These are phyloP conservation scores for Ochromonadaceae sp. DNA, from an alignment of 352 stramenopile species.

Conservation along the genomic window DNA sequence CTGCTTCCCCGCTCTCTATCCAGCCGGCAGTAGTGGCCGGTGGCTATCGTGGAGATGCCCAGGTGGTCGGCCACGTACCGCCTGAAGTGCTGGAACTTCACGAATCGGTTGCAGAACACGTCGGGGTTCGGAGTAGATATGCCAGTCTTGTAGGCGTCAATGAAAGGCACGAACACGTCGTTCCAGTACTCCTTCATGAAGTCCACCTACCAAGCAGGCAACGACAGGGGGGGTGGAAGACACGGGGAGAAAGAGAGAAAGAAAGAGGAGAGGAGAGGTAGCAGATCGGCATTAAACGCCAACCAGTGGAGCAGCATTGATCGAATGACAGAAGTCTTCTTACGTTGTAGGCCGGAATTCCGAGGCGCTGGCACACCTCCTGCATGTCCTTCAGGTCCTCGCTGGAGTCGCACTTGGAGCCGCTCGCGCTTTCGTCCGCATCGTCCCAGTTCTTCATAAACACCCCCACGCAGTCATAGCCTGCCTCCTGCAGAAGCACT, in stretches of 20 bases:
- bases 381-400: constrained; percentile 78
- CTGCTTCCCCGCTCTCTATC: no score
- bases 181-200: constrained; percentile 92
- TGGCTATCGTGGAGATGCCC: constrained; percentile 75
- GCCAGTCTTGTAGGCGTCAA: constrained; percentile 53
- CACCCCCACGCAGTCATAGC: constrained; percentile 78
- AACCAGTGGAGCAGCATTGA: no score
- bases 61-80: constrained; percentile 60
- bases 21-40: constrained; percentile 82
- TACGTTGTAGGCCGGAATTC: constrained; percentile 68
- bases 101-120: constrained; percentile 88
- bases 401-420: constrained; percentile 60
- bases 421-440: constrained; percentile 66
- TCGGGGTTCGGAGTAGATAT: constrained; percentile 72
- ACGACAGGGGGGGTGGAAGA: constrained; percentile 28
- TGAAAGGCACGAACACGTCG: constrained; percentile 86
- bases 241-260: no score
- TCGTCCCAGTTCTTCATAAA: constrained; percentile 99
- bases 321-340: no score
- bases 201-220: constrained; percentile 41
- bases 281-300: no score
- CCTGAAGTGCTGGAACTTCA: constrained; percentile 96
- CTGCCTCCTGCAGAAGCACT: constrained; percentile 63
- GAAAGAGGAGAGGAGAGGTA: no score
- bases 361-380: constrained; percentile 67